These are phyloP conservation scores for Pichia sp. DNA, from an alignment of 1,139 yeast genomes.

Conservation along the genomic window DNA sequence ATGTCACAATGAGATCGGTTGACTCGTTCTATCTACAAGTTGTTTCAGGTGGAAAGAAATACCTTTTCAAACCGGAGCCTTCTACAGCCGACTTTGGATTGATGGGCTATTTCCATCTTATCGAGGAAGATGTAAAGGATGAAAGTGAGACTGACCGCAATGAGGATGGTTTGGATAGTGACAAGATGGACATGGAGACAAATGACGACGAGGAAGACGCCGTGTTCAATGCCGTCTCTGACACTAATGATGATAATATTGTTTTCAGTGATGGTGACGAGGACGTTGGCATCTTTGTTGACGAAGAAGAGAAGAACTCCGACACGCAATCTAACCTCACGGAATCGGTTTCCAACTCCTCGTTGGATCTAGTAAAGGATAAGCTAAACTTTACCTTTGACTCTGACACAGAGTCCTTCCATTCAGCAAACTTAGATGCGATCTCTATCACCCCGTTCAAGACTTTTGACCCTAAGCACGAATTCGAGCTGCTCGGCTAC, in stretches of 20 bases:
- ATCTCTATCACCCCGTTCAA: not conserved
- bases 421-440: not conserved
- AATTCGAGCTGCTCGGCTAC: slow-evolving; percentile 8
- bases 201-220: not conserved
- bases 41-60: not conserved
- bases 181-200: not conserved
- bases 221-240: not conserved
- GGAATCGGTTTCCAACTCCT: not conserved
- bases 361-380: not conserved
- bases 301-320: not conserved
- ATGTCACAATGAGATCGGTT: not conserved
- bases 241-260: no score
- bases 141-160: not conserved
- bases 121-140: not conserved
- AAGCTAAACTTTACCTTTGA: not conserved
- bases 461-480: not conserved
- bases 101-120: not conserved
- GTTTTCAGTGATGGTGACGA: not conserved
- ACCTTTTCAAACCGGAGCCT: not conserved
- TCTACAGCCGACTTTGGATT: not conserved
- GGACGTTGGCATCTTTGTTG: not conserved
- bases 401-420: not conserved
- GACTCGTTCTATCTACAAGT: slow-evolving; percentile 1
- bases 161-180: not conserved
- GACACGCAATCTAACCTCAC: not conserved